Percentiles rank a stretch among this genome's conserved stretches.
These are phyloP conservation scores for Taiozyma onychis DNA, from an alignment of 1,139 yeast species.

Conservation along the genomic window DNA sequence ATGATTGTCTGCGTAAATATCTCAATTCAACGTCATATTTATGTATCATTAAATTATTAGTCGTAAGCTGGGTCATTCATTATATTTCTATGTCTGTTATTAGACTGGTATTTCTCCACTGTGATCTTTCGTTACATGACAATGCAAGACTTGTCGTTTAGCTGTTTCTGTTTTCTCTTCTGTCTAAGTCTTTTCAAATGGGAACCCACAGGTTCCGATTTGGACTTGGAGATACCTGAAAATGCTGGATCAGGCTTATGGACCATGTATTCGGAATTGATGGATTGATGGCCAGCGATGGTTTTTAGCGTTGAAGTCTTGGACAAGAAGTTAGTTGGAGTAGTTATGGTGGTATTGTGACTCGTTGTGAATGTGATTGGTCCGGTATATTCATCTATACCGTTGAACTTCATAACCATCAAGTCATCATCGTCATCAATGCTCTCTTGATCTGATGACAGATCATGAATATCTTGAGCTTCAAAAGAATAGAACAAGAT, in stretches of 20 bases:
- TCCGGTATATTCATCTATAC: slow-evolving; percentile 5
- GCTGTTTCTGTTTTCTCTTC: background rate
- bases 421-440: slow-evolving; percentile 15
- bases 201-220: slow-evolving; percentile 16
- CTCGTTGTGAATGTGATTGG: slow-evolving; percentile 4
- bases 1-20: background rate
- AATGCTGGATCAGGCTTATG: slow-evolving; percentile 19
- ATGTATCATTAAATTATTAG: background rate
- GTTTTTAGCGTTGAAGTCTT: slow-evolving; percentile 20
- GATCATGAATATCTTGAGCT: slow-evolving; percentile 10
- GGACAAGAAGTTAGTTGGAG: slow-evolving; percentile 15
- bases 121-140: background rate
- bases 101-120: background rate
- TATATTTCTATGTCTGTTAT: background rate
- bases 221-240: slow-evolving; percentile 17
- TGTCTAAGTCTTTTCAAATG: background rate
- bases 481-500: slow-evolving; percentile 33
- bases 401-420: slow-evolving; percentile 22
- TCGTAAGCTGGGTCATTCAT: background rate
- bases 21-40: background rate
- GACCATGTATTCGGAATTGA: slow-evolving; percentile 20
- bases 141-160: background rate
- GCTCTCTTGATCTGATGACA: background rate
- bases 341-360: slow-evolving; percentile 13
- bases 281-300: slow-evolving; percentile 13